Evolutionary conservation across 1,139 yeast species (phyloP).

Genomic region (Lodderomyces theae): DNA sequence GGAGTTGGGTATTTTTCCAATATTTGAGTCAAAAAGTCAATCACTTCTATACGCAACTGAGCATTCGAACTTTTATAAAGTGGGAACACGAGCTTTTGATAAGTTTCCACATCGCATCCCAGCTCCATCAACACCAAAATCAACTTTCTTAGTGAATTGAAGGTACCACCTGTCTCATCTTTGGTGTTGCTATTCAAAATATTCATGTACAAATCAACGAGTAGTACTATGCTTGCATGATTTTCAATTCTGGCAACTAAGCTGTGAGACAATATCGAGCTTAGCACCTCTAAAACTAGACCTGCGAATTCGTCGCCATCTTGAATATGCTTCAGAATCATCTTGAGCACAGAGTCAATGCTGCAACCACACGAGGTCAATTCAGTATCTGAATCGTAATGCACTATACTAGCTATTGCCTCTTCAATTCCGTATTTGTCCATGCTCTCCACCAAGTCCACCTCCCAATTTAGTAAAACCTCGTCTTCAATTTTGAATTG

Average conservation of each 20-base stretch:
- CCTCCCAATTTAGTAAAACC: conserved; percentile 36
- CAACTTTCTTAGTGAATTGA: conserved; percentile 22
- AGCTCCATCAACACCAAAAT: conserved; percentile 31
- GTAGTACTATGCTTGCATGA: not conserved
- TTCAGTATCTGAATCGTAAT: conserved; percentile 9
- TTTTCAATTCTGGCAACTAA: not conserved
- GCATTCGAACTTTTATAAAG: conserved; percentile 15
- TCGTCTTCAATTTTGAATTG: conserved; percentile 27
- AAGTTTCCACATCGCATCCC: conserved; percentile 30
- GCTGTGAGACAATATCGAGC: conserved; percentile 1
- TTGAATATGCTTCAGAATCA: conserved; percentile 21
- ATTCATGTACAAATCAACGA: not conserved
- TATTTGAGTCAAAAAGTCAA: conserved; percentile 26
- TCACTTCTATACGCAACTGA: conserved; percentile 17
- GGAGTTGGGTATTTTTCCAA: conserved; percentile 26
- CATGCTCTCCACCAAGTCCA: conserved; percentile 29
- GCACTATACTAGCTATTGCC: conserved; percentile 19
- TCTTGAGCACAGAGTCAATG: conserved; percentile 5
- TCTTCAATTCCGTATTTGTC: conserved; percentile 5
- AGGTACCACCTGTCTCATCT: conserved; percentile 16
- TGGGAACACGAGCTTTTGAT: conserved; percentile 20
- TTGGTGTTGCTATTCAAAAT: conserved; percentile 3
- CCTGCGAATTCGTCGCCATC: conserved; percentile 21
- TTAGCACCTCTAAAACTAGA: conserved; percentile 17
- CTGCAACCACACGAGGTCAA: not conserved